Percentiles rank a stretch among this genome's conserved stretches.
These are phyloP conservation scores for Euptelea pleiosperma DNA, from an alignment of 164 flowering plant genomes.

Conservation along the genomic window DNA sequence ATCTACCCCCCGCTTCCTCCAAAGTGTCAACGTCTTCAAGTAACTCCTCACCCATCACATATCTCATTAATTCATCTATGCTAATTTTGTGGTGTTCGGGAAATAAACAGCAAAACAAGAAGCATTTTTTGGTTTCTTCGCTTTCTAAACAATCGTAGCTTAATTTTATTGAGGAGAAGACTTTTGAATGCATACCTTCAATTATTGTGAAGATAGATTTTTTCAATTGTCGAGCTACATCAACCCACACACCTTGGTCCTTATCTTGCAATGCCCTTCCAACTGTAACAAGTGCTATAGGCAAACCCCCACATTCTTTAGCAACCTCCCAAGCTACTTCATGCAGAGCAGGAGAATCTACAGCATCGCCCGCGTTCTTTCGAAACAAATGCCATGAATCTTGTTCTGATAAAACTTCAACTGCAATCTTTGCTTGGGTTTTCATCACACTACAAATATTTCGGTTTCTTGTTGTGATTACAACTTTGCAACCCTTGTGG, in stretches of 20 bases:
- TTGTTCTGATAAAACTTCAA: too few relatives aligned
- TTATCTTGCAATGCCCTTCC: conserved; percentile 14
- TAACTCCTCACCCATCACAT: conserved; percentile 15
- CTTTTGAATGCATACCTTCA: background rate
- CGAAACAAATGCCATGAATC: too few relatives aligned
- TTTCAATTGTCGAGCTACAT: conserved; percentile 8
- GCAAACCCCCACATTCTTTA: too few relatives aligned
- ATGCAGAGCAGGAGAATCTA: background rate
- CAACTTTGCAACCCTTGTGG: too few relatives aligned
- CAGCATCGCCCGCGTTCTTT: too few relatives aligned
- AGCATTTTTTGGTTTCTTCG: too few relatives aligned
- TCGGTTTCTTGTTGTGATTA: too few relatives aligned
- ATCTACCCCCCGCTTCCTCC: conserved; percentile 11
- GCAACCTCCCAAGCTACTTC: background rate
- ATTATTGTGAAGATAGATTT: background rate
- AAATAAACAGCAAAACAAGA: too few relatives aligned
- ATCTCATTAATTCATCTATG: conserved; percentile 1
- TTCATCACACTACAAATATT: too few relatives aligned
- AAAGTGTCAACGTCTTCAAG: background rate
- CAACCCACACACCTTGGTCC: conserved; percentile 4
- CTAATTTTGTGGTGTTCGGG: background rate
- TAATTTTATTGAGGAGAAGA: background rate
- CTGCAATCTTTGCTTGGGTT: too few relatives aligned
- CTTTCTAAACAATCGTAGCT: conserved; percentile 16
- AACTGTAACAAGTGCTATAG: conserved; percentile 10